Evolutionary conservation across 176 grass and related monocot species (phyloP), one percentile per base, ranked within the genome.

Genomic region (Bonia amplexicaulis): DNA sequence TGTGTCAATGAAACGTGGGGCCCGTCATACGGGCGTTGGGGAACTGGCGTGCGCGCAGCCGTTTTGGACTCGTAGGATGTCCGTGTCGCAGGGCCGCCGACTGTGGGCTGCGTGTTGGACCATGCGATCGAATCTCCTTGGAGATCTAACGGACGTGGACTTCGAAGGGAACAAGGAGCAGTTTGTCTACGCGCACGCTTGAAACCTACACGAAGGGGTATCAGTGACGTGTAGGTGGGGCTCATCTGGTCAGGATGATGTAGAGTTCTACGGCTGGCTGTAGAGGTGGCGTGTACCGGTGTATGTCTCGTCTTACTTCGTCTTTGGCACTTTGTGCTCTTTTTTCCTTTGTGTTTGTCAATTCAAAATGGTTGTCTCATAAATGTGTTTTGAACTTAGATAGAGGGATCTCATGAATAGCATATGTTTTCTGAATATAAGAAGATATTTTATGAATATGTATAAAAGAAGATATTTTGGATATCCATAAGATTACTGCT

Each of bases 11-110:
- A 70, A 8, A 2, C 0, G n/a, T 66, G 79, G 78, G 78, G 1
- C 46, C 88, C 47, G 25, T 2, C 58, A 55, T 42, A 7, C 6
- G 22, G 2, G 4, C 12, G 29, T 12, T 35, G 8, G 2, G 20
- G 33, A 48, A 53, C 0, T 22, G 0, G 84, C 1, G 84, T 87
- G 68, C 58, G 40, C 74, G 3, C 52, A 90, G 79, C 66, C 1
- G 40, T 42, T 87, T 87, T 23, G 22, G 49, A 27, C 4, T 67
- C 88, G 73, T 59, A 73, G 88, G 88, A 83, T 79, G 74, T 78
- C 74, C 68, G 84, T 79, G 80, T 87, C 89, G 41, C 85, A 0
- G 52, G 49, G 19, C 62, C 85, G 75, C 80, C 84, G 89, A 86
- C 84, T 65, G 45, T 7, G 79, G 46, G 35, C 54, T n/a, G 39